These are phyloP conservation scores for Cyclotella atomus DNA, from an alignment of 108 stramenopile species.

Conservation along the genomic window DNA sequence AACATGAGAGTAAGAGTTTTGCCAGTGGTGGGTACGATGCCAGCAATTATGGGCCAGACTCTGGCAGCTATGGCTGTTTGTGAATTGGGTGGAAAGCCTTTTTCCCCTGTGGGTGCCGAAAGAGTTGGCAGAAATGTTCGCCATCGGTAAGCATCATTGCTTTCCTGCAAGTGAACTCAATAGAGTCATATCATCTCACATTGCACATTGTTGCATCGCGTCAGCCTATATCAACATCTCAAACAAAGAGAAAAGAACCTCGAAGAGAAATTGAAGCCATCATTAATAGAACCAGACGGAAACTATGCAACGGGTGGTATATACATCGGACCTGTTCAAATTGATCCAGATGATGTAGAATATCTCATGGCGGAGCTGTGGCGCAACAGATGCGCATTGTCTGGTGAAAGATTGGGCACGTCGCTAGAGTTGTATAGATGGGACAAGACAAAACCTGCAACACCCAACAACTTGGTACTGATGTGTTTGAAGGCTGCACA, in stretches of 20 bases:
- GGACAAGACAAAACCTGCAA: slow-evolving; percentile 68
- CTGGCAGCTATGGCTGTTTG: slow-evolving; percentile 90
- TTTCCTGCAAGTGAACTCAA: no score
- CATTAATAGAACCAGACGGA: slow-evolving; percentile 14
- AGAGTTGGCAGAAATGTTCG: slow-evolving; percentile 84
- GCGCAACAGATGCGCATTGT: slow-evolving; percentile 82
- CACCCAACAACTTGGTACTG: slow-evolving; percentile 77
- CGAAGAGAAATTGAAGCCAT: slow-evolving; percentile 28
- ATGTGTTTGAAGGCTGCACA: slow-evolving; percentile 64
- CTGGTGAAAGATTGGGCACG: slow-evolving; percentile 77
- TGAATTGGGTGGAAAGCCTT: slow-evolving; percentile 91
- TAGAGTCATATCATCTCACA: no score
- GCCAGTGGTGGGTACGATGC: slow-evolving; percentile 96
- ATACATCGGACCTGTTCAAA: slow-evolving; percentile 71
- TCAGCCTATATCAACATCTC: slow-evolving; percentile 71
- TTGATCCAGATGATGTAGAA: slow-evolving; percentile 88
- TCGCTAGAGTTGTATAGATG: slow-evolving; percentile 77
- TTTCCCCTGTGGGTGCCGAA: slow-evolving; percentile 82
- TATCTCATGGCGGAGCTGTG: slow-evolving; percentile 84
- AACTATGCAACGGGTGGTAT: slow-evolving; percentile 21
- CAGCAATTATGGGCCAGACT: slow-evolving; percentile 96
- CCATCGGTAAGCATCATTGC: slow-evolving; percentile 31
- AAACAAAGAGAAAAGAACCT: slow-evolving; percentile 71
- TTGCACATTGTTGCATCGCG: no score
- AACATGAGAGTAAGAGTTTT: slow-evolving; percentile 96